These are phyloP conservation scores for Diutina sp. DNA, from an alignment of 1,139 yeast genomes.

Conservation along the genomic window DNA sequence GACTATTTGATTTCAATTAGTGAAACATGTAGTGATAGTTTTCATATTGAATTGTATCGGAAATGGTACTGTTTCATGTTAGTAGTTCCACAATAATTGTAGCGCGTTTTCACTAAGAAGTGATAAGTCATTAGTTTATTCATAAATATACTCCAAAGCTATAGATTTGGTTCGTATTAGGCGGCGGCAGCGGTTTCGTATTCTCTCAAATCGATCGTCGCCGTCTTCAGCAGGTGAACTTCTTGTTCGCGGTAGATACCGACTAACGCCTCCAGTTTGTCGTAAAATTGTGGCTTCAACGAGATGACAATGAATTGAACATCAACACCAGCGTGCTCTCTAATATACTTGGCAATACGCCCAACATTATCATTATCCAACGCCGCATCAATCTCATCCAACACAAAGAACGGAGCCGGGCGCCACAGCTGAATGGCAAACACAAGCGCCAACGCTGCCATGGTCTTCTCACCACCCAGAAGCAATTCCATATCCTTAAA, in stretches of 20 bases:
- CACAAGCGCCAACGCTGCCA: slow-evolving; percentile 86
- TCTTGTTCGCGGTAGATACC: slow-evolving; percentile 86
- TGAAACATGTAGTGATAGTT: neutral
- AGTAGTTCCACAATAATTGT: too few species aligned
- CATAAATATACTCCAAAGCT: neutral
- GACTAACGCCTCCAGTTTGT: slow-evolving; percentile 79
- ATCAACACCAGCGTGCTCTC: slow-evolving; percentile 60
- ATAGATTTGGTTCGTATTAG: neutral
- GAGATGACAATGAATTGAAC: slow-evolving; percentile 93
- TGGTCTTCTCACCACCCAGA: slow-evolving; percentile 95
- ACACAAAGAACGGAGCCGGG: slow-evolving; percentile 91
- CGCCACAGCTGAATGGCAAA: slow-evolving; percentile 87
- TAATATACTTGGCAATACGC: slow-evolving; percentile 74
- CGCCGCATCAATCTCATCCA: slow-evolving; percentile 97
- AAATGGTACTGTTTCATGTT: too few species aligned
- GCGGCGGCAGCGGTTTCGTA: slow-evolving; percentile 23
- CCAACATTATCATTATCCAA: slow-evolving; percentile 82
- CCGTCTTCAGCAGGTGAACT: slow-evolving; percentile 62
- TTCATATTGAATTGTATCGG: too few species aligned
- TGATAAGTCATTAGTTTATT: too few species aligned
- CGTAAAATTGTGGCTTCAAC: slow-evolving; percentile 76
- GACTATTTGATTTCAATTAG: too few species aligned
- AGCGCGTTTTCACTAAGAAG: too few species aligned
- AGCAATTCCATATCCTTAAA: slow-evolving; percentile 87
- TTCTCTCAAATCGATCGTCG: slow-evolving; percentile 61